phyloP scores from a whole-genome alignment of 2,329 filamentous ascomycete genomes.

The Aspergillus unguis region DNA sequence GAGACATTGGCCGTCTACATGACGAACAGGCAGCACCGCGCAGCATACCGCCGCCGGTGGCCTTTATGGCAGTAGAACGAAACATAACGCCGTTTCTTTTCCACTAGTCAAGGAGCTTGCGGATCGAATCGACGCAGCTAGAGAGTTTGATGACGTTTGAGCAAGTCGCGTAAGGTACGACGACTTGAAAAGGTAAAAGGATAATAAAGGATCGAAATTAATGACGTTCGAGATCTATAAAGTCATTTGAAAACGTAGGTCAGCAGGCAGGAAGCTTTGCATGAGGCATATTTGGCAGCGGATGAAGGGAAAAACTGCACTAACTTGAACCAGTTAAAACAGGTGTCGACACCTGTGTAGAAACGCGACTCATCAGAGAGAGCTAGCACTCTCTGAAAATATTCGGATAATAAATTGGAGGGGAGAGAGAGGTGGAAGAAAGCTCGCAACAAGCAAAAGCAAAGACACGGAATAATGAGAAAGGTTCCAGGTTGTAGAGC shows the following conservation, averaged over 20 bases:
- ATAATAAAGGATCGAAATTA: neutral
- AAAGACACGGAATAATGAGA: too few relatives aligned
- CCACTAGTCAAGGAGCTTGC: conserved; percentile 15
- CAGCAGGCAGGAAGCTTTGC: conserved; percentile 7
- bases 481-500: neutral
- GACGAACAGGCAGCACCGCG: conserved; percentile 33
- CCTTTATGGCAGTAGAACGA: conserved; percentile 39
- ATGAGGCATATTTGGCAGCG: conserved; percentile 19
- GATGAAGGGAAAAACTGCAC: conserved; percentile 23
- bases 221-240: conserved; percentile 4
- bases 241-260: conserved; percentile 7
- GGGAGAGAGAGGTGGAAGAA: conserved; percentile 5
- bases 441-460: conserved; percentile 1
- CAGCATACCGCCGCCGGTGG: conserved; percentile 37
- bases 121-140: neutral
- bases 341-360: conserved; percentile 42
- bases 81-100: conserved; percentile 37
- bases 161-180: conserved; percentile 1
- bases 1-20: conserved; percentile 33
- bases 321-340: conserved; percentile 22
- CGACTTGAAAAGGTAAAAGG: neutral
- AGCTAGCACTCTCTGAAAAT: conserved; percentile 28
- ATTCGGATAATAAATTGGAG: conserved; percentile 11
- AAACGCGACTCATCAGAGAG: conserved; percentile 41
- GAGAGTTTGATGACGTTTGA: conserved; percentile 10